Evolutionary conservation across 2,329 filamentous ascomycete species (phyloP).

Genomic region (Aaosphaeria pasadenensis): DNA sequence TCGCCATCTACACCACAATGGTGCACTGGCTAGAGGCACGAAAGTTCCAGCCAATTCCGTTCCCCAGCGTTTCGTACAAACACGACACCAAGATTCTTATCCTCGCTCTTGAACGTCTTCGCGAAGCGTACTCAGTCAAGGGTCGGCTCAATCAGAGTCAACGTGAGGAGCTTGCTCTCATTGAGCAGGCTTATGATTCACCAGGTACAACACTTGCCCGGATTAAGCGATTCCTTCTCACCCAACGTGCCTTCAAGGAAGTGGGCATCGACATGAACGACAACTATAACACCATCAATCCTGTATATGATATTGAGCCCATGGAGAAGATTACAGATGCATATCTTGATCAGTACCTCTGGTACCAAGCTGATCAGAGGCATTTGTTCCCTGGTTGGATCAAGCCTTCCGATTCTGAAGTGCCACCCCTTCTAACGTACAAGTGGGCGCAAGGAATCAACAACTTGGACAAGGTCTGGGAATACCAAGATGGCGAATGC

Average conservation of each 20-base stretch:
- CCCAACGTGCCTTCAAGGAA: constrained; percentile 97
- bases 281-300: constrained; percentile 98
- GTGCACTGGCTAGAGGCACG: constrained; percentile 98
- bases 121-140: constrained; percentile 97
- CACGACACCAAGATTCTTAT: constrained; percentile 99
- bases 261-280: constrained; percentile 99
- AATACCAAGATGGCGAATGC: constrained; percentile 88
- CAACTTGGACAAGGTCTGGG: constrained; percentile 94
- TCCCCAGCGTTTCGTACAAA: constrained; percentile 98
- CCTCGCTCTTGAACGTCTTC: constrained; percentile 83
- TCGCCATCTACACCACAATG: constrained; percentile 97
- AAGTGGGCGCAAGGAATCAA: constrained; percentile 99
- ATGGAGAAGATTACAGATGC: constrained; percentile 99
- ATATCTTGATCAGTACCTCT: constrained; percentile 96
- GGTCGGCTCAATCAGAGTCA: constrained; percentile 95
- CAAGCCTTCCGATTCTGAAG: constrained; percentile 97
- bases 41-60: constrained; percentile 98
- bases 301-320: constrained; percentile 97
- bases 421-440: constrained; percentile 89
- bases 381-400: constrained; percentile 98
- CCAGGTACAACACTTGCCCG: constrained; percentile 92
- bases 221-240: constrained; percentile 96
- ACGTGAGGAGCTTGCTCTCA: constrained; percentile 91
- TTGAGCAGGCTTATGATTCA: constrained; percentile 97
- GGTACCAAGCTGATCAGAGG: constrained; percentile 97